Conservation (phyloP, 129 eudicot genomes). For the Artemisia argyi region DNA sequence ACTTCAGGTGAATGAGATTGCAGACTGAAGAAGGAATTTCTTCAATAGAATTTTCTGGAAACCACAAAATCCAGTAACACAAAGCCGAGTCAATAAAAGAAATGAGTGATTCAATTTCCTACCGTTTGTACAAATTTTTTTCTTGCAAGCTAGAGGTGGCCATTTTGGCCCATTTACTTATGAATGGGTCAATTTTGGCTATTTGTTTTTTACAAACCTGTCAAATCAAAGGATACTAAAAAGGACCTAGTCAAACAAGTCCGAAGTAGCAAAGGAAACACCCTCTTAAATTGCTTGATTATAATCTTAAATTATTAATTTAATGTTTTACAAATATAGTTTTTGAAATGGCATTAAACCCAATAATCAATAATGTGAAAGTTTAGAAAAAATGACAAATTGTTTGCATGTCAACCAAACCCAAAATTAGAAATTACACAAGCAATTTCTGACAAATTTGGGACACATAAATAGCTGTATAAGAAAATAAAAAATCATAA, state of each 20-base stretch:
- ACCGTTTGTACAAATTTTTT: neutral
- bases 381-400: neutral
- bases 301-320: neutral
- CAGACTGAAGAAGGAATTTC: conserved; percentile 91
- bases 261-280: neutral
- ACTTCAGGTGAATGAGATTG: conserved; percentile 86
- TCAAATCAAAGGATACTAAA: neutral
- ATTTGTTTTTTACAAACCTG: neutral
- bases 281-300: neutral
- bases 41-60: conserved; percentile 71
- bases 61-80: conserved; percentile 11
- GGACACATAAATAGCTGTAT: neutral
- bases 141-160: neutral
- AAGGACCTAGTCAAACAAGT: neutral
- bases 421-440: neutral
- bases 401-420: too few species aligned
- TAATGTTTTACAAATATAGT: neutral
- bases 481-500: neutral
- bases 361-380: neutral
- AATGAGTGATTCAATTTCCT: neutral
- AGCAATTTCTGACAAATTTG: neutral
- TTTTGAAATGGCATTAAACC: neutral
- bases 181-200: neutral
- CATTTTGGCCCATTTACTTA: neutral
- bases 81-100: neutral